These are phyloP conservation scores for Lactarius sanguifluus DNA, from an alignment of 768 basidiomycete species.

Conservation along the genomic window DNA sequence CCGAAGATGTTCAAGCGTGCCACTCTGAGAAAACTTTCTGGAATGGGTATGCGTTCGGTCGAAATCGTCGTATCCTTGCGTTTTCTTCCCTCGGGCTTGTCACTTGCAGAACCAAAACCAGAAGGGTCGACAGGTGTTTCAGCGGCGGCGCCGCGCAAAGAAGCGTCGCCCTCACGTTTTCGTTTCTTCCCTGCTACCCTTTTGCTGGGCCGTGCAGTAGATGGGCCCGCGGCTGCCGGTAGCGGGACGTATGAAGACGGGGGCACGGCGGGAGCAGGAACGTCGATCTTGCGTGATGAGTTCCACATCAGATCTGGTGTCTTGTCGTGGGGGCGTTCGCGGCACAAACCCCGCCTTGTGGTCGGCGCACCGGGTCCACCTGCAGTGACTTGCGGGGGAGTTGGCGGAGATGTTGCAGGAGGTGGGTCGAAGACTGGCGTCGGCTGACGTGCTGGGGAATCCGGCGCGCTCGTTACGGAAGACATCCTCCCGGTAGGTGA, in stretches of 20 bases:
- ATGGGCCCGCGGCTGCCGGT: not conserved
- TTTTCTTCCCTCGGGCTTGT: constrained; percentile 10
- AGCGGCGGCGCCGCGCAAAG: not conserved
- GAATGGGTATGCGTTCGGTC: not conserved
- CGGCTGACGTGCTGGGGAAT: not conserved
- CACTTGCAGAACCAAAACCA: not conserved
- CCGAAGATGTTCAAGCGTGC: not conserved
- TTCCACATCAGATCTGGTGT: constrained; percentile 20
- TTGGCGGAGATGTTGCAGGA: not conserved
- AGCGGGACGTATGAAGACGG: not conserved
- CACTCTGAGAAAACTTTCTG: not conserved
- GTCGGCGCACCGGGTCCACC: not conserved
- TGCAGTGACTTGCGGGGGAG: not conserved
- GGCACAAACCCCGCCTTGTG: constrained; percentile 2
- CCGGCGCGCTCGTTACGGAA: not conserved
- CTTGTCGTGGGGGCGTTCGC: constrained; percentile 12
- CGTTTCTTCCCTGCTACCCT: constrained; percentile 22
- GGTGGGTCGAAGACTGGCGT: not conserved
- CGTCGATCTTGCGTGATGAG: not conserved
- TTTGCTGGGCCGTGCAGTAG: not conserved
- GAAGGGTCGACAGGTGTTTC: not conserved
- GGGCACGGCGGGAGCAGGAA: not conserved
- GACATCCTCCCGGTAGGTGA: not conserved
- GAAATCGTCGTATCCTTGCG: constrained; percentile 6
- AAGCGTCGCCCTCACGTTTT: constrained; percentile 7